Base-by-base conservation (phyloP, 441 rosid species). In the Dalechampia spathulata region DNA sequence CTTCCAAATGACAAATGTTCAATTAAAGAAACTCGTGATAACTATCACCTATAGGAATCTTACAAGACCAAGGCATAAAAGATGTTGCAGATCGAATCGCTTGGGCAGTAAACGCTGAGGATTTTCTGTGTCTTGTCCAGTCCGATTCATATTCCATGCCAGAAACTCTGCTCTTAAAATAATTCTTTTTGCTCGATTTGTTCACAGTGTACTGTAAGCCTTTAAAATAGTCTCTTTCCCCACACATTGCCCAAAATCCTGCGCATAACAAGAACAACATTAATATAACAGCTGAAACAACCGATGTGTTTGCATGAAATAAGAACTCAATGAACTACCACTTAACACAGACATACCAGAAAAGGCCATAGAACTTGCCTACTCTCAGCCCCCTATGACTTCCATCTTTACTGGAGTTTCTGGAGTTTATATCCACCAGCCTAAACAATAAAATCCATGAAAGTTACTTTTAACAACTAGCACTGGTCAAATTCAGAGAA, bases 61-160 rank as follows among this genome's bases (percentile, higher is more conserved):
- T 83, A 71, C 78, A 63, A 67, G 92, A 78, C 81, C 92, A 79
- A 66, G 87, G 85, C 83, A 87, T 82, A 65, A 79, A 83, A 58
- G 78, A 75, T 55, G 83, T 78, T 62, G 93, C 71, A 16, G 87
- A 77, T 72, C 83, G 82, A 71, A 83, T 81, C 58, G 67, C 72
- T 65, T 73, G 77, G 42, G 81, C 62, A 57, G 80, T 69, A 55
- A 72, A 72, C 26, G 66, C 71, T 3, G 82, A 82, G 49, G 95
- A 77, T 58, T 75, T 71, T 69, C 71, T 64, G 65, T 82, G 78
- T 59, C 52, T 72, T 56, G 68, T 65, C 83, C 84, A 78, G 65
- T 78, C 87, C n/a, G 83, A 86, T 65, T 83, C 83, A 80, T 73
- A 63, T 79, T 75, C 97, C 97, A 93, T 93, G 63, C 82, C 93